Percentiles rank a stretch among this genome's conserved stretches.
Conservation (phyloP, 2,329 filamentous ascomycete species). For the Paecilomyces variotii region DNA sequence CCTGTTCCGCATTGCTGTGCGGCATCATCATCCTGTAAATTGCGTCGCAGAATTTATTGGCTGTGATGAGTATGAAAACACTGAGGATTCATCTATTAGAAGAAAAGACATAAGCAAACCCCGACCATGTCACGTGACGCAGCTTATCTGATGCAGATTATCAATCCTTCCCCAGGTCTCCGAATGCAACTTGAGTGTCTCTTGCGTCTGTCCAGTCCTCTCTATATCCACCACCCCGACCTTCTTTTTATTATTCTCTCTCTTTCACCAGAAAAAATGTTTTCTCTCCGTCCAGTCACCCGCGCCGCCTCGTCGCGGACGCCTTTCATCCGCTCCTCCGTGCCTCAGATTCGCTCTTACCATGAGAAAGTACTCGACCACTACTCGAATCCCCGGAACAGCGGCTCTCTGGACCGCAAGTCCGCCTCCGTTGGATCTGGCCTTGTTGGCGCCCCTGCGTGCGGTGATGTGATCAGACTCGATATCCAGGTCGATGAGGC, state of each 20-base stretch:
- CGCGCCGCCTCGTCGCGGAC: background rate
- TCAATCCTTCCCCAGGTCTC: background rate
- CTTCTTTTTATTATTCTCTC: background rate
- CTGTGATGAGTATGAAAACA: background rate
- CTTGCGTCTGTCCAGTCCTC: background rate
- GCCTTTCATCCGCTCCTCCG: background rate
- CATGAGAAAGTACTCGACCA: slow-evolving; percentile 56
- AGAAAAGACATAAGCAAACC: background rate
- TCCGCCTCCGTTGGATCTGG: slow-evolving; percentile 84
- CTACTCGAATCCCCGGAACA: slow-evolving; percentile 71
- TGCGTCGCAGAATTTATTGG: background rate
- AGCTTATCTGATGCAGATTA: background rate
- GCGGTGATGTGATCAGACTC: slow-evolving; percentile 89
- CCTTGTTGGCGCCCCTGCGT: slow-evolving; percentile 82
- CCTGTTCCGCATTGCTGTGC: background rate
- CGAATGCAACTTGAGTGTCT: background rate
- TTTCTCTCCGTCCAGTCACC: background rate
- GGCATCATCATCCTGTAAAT: background rate
- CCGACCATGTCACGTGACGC: background rate
- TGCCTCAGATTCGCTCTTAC: background rate
- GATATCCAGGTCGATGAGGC: slow-evolving; percentile 87
- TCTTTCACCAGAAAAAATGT: background rate
- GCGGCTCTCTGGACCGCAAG: slow-evolving; percentile 70
- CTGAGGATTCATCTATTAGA: background rate
- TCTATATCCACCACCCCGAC: background rate